Conservation (phyloP, 306 rosid genomes). For the Acacia crassicarpa region DNA sequence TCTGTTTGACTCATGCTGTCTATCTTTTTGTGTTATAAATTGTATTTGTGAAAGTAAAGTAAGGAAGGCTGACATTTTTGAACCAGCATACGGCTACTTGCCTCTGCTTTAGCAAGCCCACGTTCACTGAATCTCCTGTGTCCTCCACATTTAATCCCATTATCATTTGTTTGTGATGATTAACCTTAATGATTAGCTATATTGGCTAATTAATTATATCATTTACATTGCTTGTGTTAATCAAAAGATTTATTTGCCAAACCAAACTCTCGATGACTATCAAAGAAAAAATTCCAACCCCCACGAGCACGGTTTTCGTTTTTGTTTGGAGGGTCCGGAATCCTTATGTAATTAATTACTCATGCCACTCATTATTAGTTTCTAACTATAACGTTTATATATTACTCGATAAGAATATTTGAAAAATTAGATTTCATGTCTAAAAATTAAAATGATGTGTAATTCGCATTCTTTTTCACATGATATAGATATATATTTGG, state of each 20-base stretch:
- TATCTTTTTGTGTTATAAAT: slow-evolving; percentile 38
- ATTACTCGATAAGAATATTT: too few relatives aligned
- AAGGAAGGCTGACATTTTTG: slow-evolving; percentile 35
- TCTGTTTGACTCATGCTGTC: slow-evolving; percentile 39
- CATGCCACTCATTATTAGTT: too few relatives aligned
- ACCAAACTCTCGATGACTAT: too few relatives aligned
- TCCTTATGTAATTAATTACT: too few relatives aligned
- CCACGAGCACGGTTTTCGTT: too few relatives aligned
- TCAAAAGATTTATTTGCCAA: neutral
- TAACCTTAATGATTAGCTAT: neutral
- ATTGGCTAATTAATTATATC: neutral
- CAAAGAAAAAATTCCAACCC: too few relatives aligned
- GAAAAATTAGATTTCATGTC: too few relatives aligned
- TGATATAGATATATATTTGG: too few relatives aligned
- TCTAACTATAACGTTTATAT: too few relatives aligned
- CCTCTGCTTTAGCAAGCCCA: slow-evolving; percentile 26
- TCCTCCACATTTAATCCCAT: slow-evolving; percentile 8
- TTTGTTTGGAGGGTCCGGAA: too few relatives aligned
- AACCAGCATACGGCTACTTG: slow-evolving; percentile 16
- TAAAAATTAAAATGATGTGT: neutral
- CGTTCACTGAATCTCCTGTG: slow-evolving; percentile 22
- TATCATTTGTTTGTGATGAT: neutral
- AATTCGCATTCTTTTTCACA: neutral
- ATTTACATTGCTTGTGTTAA: neutral
- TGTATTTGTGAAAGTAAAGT: slow-evolving; percentile 32